phyloP scores from a whole-genome alignment of 2,329 filamentous ascomycete species.

The Neonectria hederae region DNA sequence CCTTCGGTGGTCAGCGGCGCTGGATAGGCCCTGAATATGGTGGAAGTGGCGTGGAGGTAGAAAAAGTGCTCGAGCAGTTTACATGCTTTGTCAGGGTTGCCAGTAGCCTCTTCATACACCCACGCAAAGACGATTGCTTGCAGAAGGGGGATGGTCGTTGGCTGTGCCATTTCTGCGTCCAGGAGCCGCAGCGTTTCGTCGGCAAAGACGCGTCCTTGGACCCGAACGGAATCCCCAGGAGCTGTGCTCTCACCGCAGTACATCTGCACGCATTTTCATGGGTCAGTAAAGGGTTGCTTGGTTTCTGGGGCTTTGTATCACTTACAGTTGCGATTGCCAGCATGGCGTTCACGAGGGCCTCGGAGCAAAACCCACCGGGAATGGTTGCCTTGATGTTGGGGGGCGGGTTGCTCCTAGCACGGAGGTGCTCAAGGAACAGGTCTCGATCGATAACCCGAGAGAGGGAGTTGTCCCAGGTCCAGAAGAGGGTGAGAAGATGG shows the following conservation, averaged over 20 bases:
- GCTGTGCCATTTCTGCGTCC: neutral
- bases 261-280: neutral
- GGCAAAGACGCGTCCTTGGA: neutral
- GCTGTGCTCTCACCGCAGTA: neutral
- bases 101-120: constrained; percentile 28
- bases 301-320: neutral
- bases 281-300: neutral
- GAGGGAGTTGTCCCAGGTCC: constrained; percentile 38
- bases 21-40: neutral
- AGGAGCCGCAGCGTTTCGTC: constrained; percentile 24
- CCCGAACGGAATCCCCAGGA: no score
- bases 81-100: constrained; percentile 3
- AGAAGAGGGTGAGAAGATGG: constrained; percentile 34
- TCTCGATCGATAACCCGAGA: constrained; percentile 27
- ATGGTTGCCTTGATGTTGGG: neutral
- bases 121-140: constrained; percentile 34
- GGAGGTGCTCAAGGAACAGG: constrained; percentile 28
- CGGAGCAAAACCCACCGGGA: constrained; percentile 31
- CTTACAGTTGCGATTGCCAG: constrained; percentile 34
- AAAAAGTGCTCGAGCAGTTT: neutral
- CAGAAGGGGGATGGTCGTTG: constrained; percentile 23
- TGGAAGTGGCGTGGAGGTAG: neutral
- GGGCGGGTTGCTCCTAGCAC: neutral
- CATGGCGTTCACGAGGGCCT: constrained; percentile 36
- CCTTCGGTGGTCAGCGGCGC: neutral